Evolutionary conservation across 768 basidiomycete species (phyloP), one percentile per base, ranked within the genome.

Genomic region (Ramaria sp.): DNA sequence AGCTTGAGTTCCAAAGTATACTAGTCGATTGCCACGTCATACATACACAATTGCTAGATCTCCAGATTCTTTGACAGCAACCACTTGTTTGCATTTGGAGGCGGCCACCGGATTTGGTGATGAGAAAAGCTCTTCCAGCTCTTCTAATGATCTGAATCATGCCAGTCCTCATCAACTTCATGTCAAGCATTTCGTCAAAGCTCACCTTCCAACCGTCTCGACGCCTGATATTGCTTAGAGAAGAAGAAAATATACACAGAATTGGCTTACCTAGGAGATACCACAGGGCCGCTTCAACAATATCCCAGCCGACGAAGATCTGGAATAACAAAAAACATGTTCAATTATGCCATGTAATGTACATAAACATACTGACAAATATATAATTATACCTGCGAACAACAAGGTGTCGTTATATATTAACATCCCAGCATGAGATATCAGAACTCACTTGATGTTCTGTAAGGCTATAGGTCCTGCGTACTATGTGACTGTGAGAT

Each of bases 381-480:
- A 67, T 60, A 57, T 66, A 69, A 56, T 67, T 71, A 67, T 72
- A 54, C 45, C 53, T 54, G 31, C 7, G 38, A 24, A 20, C 22
- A 46, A 24, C 20, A 54, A 2, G n/a, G n/a, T n/a, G n/a, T 37
- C 10, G 9, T 37, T 13, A 31, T 13, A n/a, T 19, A 54, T 6
- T 20, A 0, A 17, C 22, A 54, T 45, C n/a, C n/a, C 5, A 30
- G 31, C 19, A 49, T 30, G 48, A 49, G 27, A 10, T 53, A 4
- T 33, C 6, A 7, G 34, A 7, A 31, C 53, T 20, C 31, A 69
- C 42, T 65, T 60, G 56, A 75, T 75, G 53, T 70, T 70, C 19
- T 64, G 50, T 12, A 76, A 66, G 0, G 72, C 74, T 61, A 76
- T 71, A 1, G 75, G 75, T 4, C 72, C 72, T 5, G 79, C 79